These are phyloP conservation scores for Russula abietina DNA, from an alignment of 768 basidiomycete genomes.

Conservation along the genomic window DNA sequence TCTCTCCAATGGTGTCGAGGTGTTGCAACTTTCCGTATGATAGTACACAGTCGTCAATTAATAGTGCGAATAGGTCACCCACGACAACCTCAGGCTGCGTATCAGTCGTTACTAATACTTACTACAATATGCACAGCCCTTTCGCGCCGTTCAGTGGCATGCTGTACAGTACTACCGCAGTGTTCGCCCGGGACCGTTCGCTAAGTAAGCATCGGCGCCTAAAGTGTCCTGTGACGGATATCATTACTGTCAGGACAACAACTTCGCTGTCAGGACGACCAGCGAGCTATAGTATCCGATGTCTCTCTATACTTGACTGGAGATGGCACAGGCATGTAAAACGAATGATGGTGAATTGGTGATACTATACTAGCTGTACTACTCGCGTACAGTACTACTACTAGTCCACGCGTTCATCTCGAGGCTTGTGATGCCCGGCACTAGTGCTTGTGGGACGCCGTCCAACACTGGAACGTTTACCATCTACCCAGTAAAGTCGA, in stretches of 20 bases:
- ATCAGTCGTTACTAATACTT: too few species aligned
- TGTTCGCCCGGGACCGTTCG: too few species aligned
- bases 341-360: not conserved
- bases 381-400: too few species aligned
- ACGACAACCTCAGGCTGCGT: too few species aligned
- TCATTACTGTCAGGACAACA: not conserved
- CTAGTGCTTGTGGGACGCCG: not conserved
- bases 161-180: too few species aligned
- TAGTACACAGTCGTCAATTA: too few species aligned
- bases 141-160: too few species aligned
- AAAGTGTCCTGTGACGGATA: not conserved
- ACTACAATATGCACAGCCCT: too few species aligned
- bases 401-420: constrained; percentile 7
- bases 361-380: not conserved
- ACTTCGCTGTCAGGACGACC: not conserved
- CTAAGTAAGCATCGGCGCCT: too few species aligned
- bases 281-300: too few species aligned
- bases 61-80: not conserved
- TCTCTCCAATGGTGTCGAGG: not conserved
- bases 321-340: not conserved
- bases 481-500: constrained; percentile 52
- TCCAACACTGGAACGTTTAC: constrained; percentile 35
- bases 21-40: too few species aligned
- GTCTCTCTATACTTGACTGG: not conserved
- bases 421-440: not conserved